phyloP scores from a whole-genome alignment of 2,329 filamentous ascomycete genomes.

The Plenodomus tracheiphilus region DNA sequence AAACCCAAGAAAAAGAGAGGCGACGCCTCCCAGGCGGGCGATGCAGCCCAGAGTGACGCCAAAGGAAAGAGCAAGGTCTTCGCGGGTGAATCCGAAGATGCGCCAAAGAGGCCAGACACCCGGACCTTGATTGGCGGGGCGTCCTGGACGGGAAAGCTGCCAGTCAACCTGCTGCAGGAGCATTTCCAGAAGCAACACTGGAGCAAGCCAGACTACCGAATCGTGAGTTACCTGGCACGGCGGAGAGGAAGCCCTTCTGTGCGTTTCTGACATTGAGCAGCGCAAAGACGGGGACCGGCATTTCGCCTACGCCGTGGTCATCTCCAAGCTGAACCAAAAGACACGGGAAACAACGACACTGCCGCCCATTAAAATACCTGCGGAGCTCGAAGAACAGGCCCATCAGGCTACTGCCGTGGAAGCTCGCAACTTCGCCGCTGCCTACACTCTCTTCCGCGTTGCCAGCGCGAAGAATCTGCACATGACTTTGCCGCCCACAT shows the following conservation, averaged over 20 bases:
- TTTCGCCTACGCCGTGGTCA: slow-evolving; percentile 73
- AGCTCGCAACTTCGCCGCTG: slow-evolving; percentile 89
- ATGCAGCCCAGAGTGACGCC: slow-evolving; percentile 16
- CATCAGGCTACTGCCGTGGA: slow-evolving; percentile 80
- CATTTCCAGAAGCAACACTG: slow-evolving; percentile 95
- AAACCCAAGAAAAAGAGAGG: slow-evolving; percentile 49
- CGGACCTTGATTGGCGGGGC: slow-evolving; percentile 86
- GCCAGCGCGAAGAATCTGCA: slow-evolving; percentile 96
- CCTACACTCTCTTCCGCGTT: slow-evolving; percentile 87
- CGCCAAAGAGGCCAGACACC: slow-evolving; percentile 63
- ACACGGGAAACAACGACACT: slow-evolving; percentile 76
- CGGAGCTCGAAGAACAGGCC: slow-evolving; percentile 74
- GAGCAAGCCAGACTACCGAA: slow-evolving; percentile 90
- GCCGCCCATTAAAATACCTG: slow-evolving; percentile 80
- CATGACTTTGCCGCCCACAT: slow-evolving; percentile 88
- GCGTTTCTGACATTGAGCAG: slow-evolving; percentile 35
- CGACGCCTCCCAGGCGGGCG: slow-evolving; percentile 16
- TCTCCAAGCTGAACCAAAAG: slow-evolving; percentile 75
- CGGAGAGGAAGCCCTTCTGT: no score
- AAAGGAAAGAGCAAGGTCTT: slow-evolving; percentile 41
- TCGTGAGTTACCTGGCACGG: slow-evolving; percentile 52
- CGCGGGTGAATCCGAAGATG: slow-evolving; percentile 37
- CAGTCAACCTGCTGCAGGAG: slow-evolving; percentile 89
- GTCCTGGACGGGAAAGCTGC: slow-evolving; percentile 96
- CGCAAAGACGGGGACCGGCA: slow-evolving; percentile 76